These are phyloP conservation scores for Polychytrium aggregatum DNA, from an alignment of 192 early-diverging fungal genomes.

Conservation along the genomic window DNA sequence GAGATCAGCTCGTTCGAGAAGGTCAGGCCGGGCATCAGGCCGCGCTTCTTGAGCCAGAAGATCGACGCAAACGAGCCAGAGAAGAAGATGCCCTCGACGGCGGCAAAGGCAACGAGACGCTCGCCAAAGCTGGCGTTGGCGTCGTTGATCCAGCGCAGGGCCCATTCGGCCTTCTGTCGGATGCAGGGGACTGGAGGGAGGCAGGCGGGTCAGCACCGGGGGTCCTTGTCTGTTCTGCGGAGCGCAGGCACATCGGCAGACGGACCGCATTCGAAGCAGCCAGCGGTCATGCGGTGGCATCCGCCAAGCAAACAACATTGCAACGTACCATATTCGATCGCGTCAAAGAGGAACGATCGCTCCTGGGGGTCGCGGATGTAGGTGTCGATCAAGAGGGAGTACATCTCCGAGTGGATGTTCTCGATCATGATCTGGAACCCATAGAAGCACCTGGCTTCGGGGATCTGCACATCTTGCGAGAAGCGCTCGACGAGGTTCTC, in stretches of 20 bases:
- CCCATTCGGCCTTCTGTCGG: conserved; percentile 89
- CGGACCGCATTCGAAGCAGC: too few species aligned
- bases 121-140: conserved; percentile 70
- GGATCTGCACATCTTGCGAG: conserved; percentile 83
- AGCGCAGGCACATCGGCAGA: conserved; percentile 15
- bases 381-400: conserved; percentile 88
- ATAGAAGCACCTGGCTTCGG: conserved; percentile 89
- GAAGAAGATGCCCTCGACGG: conserved; percentile 96
- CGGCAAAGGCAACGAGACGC: conserved; percentile 87
- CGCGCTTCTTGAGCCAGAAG: conserved; percentile 99
- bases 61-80: conserved; percentile 93
- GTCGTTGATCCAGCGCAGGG: conserved; percentile 79
- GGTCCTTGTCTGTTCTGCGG: neutral
- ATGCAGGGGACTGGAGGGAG: conserved; percentile 74
- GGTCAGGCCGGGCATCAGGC: conserved; percentile 90
- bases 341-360: conserved; percentile 79
- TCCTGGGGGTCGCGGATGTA: conserved; percentile 83
- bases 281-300: conserved; percentile 80
- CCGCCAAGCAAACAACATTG: too few species aligned
- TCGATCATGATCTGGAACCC: conserved; percentile 99
- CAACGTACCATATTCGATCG: conserved; percentile 82
- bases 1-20: conserved; percentile 96
- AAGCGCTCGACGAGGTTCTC: conserved; percentile 89
- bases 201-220: too few species aligned
- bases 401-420: conserved; percentile 93